These are phyloP conservation scores for Neoascochyta sp. DNA, from an alignment of 2,329 filamentous ascomycete species.

Conservation along the genomic window DNA sequence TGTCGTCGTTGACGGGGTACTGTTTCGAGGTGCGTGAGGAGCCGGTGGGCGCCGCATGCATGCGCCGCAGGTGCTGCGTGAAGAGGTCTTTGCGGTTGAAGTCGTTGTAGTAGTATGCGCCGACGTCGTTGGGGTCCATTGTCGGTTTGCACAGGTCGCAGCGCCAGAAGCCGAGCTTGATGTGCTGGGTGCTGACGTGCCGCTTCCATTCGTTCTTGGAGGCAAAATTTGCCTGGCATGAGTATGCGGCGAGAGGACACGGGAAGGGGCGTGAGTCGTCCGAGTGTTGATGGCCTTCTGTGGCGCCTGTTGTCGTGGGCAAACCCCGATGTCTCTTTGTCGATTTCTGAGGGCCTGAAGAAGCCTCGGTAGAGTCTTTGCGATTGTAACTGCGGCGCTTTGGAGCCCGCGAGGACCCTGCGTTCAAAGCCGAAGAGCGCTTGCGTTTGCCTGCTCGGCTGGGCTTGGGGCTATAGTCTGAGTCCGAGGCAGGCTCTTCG, in stretches of 20 bases:
- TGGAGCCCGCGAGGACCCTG: constrained; percentile 10
- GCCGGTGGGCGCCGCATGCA: constrained; percentile 61
- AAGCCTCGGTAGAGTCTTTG: constrained; percentile 19
- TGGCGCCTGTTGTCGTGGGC: constrained; percentile 9
- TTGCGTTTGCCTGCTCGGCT: constrained; percentile 20
- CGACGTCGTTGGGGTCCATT: constrained; percentile 29
- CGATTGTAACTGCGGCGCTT: constrained; percentile 19
- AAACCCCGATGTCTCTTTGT: constrained; percentile 18
- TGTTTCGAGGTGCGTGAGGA: constrained; percentile 45
- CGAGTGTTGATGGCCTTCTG: constrained; percentile 8
- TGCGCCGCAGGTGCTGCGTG: constrained; percentile 80
- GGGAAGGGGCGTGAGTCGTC: constrained; percentile 55
- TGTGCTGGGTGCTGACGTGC: constrained; percentile 76
- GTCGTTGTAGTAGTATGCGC: constrained; percentile 48
- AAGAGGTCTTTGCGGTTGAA: constrained; percentile 94
- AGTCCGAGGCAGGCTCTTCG: constrained; percentile 33
- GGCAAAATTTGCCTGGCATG: constrained; percentile 68
- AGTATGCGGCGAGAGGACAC: constrained; percentile 76
- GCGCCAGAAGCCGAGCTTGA: constrained; percentile 69
- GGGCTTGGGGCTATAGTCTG: constrained; percentile 32
- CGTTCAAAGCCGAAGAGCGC: constrained; percentile 26
- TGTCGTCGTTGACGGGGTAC: constrained; percentile 45
- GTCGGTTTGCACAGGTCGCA: constrained; percentile 61
- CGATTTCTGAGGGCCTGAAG: constrained; percentile 9
- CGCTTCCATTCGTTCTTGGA: constrained; percentile 96